Conservation (phyloP, 495 filamentous ascomycete genomes). For the Hypoxylon rickii region DNA sequence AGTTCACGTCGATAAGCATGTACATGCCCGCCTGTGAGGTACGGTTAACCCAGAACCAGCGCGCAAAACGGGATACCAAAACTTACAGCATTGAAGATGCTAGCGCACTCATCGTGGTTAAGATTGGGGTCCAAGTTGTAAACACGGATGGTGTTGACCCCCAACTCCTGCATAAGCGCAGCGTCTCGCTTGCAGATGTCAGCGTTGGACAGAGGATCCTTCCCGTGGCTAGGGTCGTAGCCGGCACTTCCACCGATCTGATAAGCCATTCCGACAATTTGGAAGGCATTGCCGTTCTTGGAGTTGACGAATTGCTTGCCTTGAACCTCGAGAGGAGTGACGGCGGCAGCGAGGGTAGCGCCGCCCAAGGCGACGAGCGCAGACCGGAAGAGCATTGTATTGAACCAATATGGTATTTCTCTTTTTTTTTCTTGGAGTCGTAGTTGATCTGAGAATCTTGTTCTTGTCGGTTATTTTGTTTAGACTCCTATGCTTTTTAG, state of each 20-base stretch:
- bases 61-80: constrained; percentile 22
- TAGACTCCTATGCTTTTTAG: constrained; percentile 5
- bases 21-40: constrained; percentile 53
- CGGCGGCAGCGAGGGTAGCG: constrained; percentile 63
- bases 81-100: constrained; percentile 87
- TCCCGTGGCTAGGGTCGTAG: constrained; percentile 62
- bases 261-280: constrained; percentile 91
- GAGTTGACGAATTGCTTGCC: constrained; percentile 85
- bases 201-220: constrained; percentile 77
- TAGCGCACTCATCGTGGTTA: constrained; percentile 87
- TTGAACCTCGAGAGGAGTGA: constrained; percentile 71
- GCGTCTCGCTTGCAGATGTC: constrained; percentile 86
- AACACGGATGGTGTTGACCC: constrained; percentile 86
- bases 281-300: constrained; percentile 76
- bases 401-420: constrained; percentile 2
- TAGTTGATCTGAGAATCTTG: too few species aligned
- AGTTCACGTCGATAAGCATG: constrained; percentile 85
- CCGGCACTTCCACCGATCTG: constrained; percentile 88
- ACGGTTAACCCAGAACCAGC: neutral
- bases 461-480: neutral
- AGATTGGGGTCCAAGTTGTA: constrained; percentile 87
- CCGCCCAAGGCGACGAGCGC: constrained; percentile 52
- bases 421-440: neutral
- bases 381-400: constrained; percentile 44
- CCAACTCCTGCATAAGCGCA: constrained; percentile 83